Evolutionary conservation across 2,329 filamentous ascomycete genomes (phyloP).

Genomic region (Fusarium udum): DNA sequence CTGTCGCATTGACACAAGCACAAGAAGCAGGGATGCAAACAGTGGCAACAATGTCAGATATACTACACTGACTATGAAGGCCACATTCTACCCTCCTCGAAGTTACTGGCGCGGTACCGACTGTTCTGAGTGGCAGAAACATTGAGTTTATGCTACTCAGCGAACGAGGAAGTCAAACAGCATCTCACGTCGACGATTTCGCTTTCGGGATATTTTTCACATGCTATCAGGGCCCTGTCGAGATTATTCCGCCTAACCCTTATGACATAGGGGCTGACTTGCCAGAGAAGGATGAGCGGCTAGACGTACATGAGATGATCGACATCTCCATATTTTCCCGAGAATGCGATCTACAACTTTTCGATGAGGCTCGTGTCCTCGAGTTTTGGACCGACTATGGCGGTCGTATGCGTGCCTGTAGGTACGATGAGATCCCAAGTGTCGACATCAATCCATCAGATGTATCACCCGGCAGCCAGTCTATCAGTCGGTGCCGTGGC

Average conservation of each 20-base stretch:
- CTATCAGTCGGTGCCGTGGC: not conserved
- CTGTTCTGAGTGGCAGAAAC: not conserved
- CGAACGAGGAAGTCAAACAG: not conserved
- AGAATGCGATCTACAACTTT: too few species aligned
- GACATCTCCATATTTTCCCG: not conserved
- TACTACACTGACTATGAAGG: not conserved
- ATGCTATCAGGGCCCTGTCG: not conserved
- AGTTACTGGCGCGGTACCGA: not conserved
- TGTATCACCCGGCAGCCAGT: not conserved
- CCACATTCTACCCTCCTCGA: not conserved
- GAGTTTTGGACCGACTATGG: too few species aligned
- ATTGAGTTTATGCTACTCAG: not conserved
- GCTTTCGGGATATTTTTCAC: not conserved
- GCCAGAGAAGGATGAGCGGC: not conserved
- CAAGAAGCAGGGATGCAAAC: not conserved
- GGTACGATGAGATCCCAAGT: not conserved
- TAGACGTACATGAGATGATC: not conserved
- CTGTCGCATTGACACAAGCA: not conserved
- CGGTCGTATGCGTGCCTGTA: not conserved
- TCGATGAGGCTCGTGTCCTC: too few species aligned
- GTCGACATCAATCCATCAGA: not conserved
- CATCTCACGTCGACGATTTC: not conserved
- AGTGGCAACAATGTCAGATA: not conserved
- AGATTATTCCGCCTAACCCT: not conserved
- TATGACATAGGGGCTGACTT: not conserved